Evolutionary conservation across 306 rosid species (phyloP).

Genomic region (Dicorynia guianensis): DNA sequence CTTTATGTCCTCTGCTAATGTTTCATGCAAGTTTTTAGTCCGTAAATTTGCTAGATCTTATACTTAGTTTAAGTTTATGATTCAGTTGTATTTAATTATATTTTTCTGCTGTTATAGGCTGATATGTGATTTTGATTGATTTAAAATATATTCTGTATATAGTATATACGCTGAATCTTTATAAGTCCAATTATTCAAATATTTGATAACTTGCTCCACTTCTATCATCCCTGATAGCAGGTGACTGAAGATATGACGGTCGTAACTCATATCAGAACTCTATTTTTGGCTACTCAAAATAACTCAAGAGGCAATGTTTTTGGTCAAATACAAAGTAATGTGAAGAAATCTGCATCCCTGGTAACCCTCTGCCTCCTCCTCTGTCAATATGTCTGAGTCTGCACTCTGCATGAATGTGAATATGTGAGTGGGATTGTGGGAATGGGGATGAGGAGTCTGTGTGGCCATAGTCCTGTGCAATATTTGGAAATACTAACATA

Average conservation of each 20-base stretch:
- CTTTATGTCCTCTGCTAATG: background rate
- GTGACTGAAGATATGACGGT: constrained; percentile 75
- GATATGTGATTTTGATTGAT: constrained; percentile 34
- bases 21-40: constrained; percentile 10
- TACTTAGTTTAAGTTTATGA: background rate
- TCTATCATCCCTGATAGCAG: constrained; percentile 54
- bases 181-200: constrained; percentile 17
- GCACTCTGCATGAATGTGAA: background rate
- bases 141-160: constrained; percentile 13
- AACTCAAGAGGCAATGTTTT: constrained; percentile 50
- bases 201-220: constrained; percentile 30
- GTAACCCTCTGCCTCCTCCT: constrained; percentile 56
- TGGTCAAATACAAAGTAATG: constrained; percentile 51
- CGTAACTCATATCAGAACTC: constrained; percentile 68
- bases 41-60: constrained; percentile 9
- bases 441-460: background rate
- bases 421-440: constrained; percentile 2
- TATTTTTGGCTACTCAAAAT: constrained; percentile 67
- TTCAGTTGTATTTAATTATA: background rate
- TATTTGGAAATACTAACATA: background rate
- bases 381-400: constrained; percentile 27
- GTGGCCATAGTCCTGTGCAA: constrained; percentile 6
- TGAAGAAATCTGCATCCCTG: constrained; percentile 56
- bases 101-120: background rate
- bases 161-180: constrained; percentile 5